Percentiles rank a stretch among this genome's conserved stretches.
Evolutionary conservation across 169 alveolate species (phyloP).

Genomic region (Babesia ovis): DNA sequence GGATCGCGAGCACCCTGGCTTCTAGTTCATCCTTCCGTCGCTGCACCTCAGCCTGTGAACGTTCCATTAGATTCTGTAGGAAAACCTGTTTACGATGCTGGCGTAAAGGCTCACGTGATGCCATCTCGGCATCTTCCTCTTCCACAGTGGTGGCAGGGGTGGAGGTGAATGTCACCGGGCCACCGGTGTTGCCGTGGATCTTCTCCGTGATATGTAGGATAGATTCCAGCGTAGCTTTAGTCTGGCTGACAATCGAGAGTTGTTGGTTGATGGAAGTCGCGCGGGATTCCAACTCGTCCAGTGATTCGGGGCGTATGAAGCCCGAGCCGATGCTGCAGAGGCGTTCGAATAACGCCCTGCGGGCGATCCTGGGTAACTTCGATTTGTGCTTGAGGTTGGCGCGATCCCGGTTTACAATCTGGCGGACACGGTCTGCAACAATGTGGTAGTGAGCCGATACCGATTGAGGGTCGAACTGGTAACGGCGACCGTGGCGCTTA

Average conservation of each 20-base stretch:
- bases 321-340: neutral
- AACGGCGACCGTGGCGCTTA: conserved; percentile 44
- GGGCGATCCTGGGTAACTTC: neutral
- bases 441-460: conserved; percentile 39
- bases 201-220: conserved; percentile 19
- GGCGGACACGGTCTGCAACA: conserved; percentile 52
- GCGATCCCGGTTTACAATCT: conserved; percentile 6
- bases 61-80: conserved; percentile 11
- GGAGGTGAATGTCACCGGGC: conserved; percentile 1
- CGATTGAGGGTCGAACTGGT: conserved; percentile 58
- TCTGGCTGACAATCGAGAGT: conserved; percentile 40
- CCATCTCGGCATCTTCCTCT: conserved; percentile 36
- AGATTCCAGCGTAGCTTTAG: conserved; percentile 21
- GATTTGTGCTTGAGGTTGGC: neutral
- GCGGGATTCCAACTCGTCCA: conserved; percentile 36
- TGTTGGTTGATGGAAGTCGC: conserved; percentile 48
- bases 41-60: conserved; percentile 24
- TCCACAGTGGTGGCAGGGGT: conserved; percentile 7
- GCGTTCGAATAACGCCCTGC: conserved; percentile 39
- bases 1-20: neutral
- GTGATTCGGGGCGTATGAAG: conserved; percentile 55
- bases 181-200: neutral
- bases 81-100: conserved; percentile 17
- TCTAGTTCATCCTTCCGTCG: conserved; percentile 1
- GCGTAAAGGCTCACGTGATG: conserved; percentile 31